A percentile compares a stretch with the other conserved stretches of the same genome.
Evolutionary conservation across 768 basidiomycete species (phyloP).

Genomic region (Amanita subjunquillea): DNA sequence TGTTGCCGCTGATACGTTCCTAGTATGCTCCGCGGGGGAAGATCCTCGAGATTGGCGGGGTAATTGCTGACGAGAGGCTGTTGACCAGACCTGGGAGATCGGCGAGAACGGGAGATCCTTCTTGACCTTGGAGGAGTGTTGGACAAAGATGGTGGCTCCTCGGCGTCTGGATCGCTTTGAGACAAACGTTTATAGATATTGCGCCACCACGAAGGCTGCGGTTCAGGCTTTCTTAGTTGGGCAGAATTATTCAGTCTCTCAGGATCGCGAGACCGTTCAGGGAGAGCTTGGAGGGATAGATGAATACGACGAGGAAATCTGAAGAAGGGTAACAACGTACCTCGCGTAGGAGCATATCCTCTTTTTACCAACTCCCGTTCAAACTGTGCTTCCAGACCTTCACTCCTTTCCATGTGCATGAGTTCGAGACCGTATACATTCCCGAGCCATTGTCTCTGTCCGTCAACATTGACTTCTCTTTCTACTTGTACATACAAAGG

Average conservation of each 20-base stretch:
- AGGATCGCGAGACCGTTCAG: not conserved
- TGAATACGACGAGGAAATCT: not conserved
- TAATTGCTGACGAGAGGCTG: slow-evolving; percentile 10
- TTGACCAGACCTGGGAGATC: slow-evolving; percentile 1
- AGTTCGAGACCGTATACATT: slow-evolving; percentile 31
- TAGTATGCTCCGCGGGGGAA: slow-evolving; percentile 21
- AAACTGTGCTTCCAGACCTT: slow-evolving; percentile 41
- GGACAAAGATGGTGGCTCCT: slow-evolving; percentile 2
- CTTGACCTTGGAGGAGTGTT: slow-evolving; percentile 8
- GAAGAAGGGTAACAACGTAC: not conserved
- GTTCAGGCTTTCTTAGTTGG: slow-evolving; percentile 12
- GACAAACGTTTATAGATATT: slow-evolving; percentile 42
- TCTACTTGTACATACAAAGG: slow-evolving; percentile 30
- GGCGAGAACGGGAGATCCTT: slow-evolving; percentile 7
- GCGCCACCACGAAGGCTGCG: slow-evolving; percentile 48
- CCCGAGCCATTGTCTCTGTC: slow-evolving; percentile 44
- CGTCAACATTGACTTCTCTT: slow-evolving; percentile 29
- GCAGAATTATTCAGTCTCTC: not conserved
- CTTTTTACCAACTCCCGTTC: slow-evolving; percentile 40
- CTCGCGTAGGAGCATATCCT: slow-evolving; percentile 27
- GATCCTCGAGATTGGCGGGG: slow-evolving; percentile 25
- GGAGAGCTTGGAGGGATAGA: not conserved
- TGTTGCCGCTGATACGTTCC: slow-evolving; percentile 11
- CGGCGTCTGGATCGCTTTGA: slow-evolving; percentile 24
- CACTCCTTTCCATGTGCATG: slow-evolving; percentile 36